Percentiles rank a stretch among this genome's conserved stretches.
phyloP scores from a whole-genome alignment of 2,329 filamentous ascomycete species.

The Beauveria brongniartii region DNA sequence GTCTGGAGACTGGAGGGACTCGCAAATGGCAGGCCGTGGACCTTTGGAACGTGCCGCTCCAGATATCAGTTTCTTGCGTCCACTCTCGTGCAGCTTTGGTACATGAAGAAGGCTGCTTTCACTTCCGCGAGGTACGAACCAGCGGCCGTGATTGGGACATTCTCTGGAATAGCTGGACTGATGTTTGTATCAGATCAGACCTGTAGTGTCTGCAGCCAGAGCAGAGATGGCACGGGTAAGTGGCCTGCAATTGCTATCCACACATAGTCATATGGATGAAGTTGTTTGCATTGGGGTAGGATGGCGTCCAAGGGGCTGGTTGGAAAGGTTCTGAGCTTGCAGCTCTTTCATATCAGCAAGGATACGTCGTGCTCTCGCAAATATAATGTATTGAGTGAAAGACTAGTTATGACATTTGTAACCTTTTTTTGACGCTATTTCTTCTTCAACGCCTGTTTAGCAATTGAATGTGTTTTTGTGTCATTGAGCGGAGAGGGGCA shows the following conservation, averaged over 20 bases:
- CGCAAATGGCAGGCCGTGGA: background rate
- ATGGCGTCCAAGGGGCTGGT: background rate
- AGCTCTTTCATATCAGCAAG: background rate
- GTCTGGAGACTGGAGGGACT: background rate
- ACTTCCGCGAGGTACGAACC: background rate
- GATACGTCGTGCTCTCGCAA: background rate
- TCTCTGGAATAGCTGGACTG: conserved; percentile 24
- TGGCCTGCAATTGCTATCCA: conserved; percentile 12
- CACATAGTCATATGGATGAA: conserved; percentile 3
- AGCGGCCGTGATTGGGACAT: conserved; percentile 15
- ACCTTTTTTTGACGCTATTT: background rate
- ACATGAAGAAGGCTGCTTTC: conserved; percentile 8
- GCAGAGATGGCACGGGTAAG: background rate
- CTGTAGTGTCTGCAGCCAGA: background rate
- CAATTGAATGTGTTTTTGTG: background rate
- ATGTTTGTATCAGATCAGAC: background rate
- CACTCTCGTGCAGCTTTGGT: conserved; percentile 10
- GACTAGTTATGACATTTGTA: too few species aligned
- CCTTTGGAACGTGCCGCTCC: background rate
- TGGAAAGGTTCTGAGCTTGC: background rate
- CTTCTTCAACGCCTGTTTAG: background rate
- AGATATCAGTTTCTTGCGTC: conserved; percentile 2
- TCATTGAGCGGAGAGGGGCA: background rate
- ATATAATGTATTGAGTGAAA: background rate
- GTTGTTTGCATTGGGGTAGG: background rate